Evolutionary conservation across 2,329 filamentous ascomycete genomes (phyloP).

Genomic region (Ambrosiella xylebori): DNA sequence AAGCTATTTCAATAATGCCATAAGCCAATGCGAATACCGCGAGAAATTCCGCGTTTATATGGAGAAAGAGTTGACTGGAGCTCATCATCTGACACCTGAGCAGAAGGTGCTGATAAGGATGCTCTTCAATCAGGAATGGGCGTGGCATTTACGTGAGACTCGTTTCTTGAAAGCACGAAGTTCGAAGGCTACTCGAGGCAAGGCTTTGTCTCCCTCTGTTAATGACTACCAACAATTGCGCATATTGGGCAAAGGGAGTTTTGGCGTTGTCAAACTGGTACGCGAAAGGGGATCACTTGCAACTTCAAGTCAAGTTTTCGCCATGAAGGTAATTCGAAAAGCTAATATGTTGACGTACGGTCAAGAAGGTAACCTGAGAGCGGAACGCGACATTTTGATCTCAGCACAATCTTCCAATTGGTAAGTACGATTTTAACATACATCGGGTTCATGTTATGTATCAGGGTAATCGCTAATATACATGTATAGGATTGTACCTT

Average conservation of each 20-base stretch:
- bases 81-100: conserved; percentile 32
- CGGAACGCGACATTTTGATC: conserved; percentile 82
- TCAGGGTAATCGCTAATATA: neutral
- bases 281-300: conserved; percentile 33
- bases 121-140: conserved; percentile 51
- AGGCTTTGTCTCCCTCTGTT: conserved; percentile 4
- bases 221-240: conserved; percentile 62
- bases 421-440: conserved; percentile 22
- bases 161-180: conserved; percentile 52
- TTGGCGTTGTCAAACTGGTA: conserved; percentile 79
- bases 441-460: neutral
- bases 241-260: conserved; percentile 80
- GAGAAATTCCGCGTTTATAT: conserved; percentile 20
- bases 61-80: conserved; percentile 36
- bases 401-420: conserved; percentile 74
- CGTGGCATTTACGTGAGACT: conserved; percentile 54
- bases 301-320: conserved; percentile 46
- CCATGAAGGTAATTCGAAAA: conserved; percentile 96
- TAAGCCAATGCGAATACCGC: conserved; percentile 28
- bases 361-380: conserved; percentile 82
- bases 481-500: conserved; percentile 53
- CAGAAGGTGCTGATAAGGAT: conserved; percentile 37
- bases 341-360: conserved; percentile 79
- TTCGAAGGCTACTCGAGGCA: conserved; percentile 20
- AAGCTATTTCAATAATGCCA: conserved; percentile 59